These are phyloP conservation scores for Oxyria digyna DNA, from an alignment of 148 eudicot species.

Conservation along the genomic window DNA sequence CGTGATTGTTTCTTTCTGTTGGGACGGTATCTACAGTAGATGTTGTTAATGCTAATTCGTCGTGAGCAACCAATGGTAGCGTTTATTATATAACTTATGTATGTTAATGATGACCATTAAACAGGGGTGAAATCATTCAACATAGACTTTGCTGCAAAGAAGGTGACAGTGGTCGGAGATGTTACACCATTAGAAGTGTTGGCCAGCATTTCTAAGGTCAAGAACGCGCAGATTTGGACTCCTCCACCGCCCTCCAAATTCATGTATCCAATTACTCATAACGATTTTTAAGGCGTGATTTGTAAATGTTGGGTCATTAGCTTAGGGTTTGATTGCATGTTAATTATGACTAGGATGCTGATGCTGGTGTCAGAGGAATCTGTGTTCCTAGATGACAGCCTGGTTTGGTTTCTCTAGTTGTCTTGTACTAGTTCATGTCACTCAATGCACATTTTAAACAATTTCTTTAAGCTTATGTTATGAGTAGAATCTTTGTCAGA, in stretches of 20 bases:
- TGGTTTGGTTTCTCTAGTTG: constrained; percentile 2
- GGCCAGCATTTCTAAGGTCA: constrained; percentile 73
- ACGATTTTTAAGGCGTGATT: not conserved
- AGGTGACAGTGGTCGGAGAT: constrained; percentile 71
- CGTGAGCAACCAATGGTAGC: no score
- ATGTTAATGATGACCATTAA: not conserved
- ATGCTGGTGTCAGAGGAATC: not conserved
- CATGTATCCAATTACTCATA: not conserved
- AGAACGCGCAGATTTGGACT: constrained; percentile 63
- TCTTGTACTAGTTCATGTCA: not conserved
- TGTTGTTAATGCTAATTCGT: no score
- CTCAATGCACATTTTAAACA: not conserved
- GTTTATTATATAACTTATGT: no score
- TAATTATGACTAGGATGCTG: not conserved
- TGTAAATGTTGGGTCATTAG: not conserved
- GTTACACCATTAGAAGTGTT: constrained; percentile 62
- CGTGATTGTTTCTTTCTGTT: no score
- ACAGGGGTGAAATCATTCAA: constrained; percentile 73
- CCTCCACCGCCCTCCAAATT: constrained; percentile 24
- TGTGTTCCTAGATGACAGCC: not conserved
- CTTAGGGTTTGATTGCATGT: not conserved
- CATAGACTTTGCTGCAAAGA: constrained; percentile 77
- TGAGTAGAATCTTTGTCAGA: not conserved
- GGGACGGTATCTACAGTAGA: no score
- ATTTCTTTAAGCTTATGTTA: not conserved